These are phyloP conservation scores for Neopestalotiopsis clavispora DNA, from an alignment of 2,329 filamentous ascomycete genomes.

Conservation along the genomic window DNA sequence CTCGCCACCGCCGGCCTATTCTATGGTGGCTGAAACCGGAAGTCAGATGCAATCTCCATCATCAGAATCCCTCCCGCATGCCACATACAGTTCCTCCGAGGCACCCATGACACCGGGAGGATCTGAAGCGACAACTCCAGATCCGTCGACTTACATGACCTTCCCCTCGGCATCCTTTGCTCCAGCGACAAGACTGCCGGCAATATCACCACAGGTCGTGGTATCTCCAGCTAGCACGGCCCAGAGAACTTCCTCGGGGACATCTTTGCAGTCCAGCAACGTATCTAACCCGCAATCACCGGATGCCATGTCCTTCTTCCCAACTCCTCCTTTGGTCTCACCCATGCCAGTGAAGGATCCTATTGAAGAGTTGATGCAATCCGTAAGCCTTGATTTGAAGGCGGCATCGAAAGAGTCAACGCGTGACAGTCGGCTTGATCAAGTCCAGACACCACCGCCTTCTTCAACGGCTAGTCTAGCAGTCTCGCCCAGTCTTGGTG, in stretches of 20 bases:
- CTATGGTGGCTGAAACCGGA: slow-evolving; percentile 2
- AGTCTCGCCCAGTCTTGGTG: background rate
- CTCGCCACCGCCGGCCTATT: slow-evolving; percentile 19
- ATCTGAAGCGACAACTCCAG: background rate
- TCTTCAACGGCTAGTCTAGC: background rate
- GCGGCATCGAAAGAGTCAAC: background rate
- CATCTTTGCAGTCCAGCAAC: background rate
- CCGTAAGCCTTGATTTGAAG: background rate
- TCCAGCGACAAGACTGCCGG: background rate
- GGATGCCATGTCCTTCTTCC: slow-evolving; percentile 19
- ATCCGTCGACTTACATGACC: slow-evolving; percentile 1
- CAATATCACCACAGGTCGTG: background rate
- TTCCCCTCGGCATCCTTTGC: background rate
- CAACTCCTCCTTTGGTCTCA: slow-evolving; percentile 14
- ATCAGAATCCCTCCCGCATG: background rate
- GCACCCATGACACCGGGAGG: background rate
- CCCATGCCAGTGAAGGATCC: slow-evolving; percentile 8
- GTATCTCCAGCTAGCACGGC: background rate
- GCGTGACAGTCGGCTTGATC: background rate
- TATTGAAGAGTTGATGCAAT: slow-evolving; percentile 18
- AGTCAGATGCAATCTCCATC: background rate
- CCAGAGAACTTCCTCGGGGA: background rate
- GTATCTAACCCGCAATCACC: slow-evolving; percentile 19
- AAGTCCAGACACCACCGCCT: background rate
- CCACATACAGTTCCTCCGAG: background rate